phyloP scores from a whole-genome alignment of 257 asterid genomes.

The Lantana camara region DNA sequence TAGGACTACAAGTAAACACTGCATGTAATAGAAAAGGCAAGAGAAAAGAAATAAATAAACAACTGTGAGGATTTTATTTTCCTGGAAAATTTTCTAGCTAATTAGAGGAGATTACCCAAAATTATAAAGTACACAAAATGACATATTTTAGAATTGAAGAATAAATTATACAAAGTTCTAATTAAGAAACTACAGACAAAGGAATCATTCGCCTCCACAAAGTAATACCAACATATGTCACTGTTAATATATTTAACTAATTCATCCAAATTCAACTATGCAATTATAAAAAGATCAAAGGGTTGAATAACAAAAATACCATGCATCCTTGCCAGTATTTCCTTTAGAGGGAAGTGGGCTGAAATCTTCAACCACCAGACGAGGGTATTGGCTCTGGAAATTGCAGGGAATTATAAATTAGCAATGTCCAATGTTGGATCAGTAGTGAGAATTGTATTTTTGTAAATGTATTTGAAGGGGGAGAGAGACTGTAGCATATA shows the following conservation, averaged over 20 bases:
- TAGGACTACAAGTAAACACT: conserved; percentile 4
- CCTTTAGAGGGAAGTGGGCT: conserved; percentile 86
- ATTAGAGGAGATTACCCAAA: conserved; percentile 8
- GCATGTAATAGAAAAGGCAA: conserved; percentile 1
- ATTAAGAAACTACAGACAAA: conserved; percentile 8
- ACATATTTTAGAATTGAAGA: conserved; percentile 7
- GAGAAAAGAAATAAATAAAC: background rate
- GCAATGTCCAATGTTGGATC: conserved; percentile 7
- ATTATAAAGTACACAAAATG: background rate
- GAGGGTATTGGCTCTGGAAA: conserved; percentile 96
- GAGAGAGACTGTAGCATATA: conserved; percentile 2
- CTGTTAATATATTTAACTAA: conserved; percentile 9
- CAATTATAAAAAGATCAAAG: conserved; percentile 11
- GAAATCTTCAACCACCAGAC: conserved; percentile 87
- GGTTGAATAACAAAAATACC: conserved; percentile 47
- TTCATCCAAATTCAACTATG: background rate
- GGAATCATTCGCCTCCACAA: conserved; percentile 1
- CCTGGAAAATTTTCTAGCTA: background rate
- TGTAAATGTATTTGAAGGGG: background rate
- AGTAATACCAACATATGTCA: background rate
- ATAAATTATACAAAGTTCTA: conserved; percentile 1
- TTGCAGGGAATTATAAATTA: conserved; percentile 24
- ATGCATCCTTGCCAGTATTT: conserved; percentile 86
- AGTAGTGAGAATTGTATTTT: conserved; percentile 5
- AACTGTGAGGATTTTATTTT: background rate